These are phyloP conservation scores for Xylariaceae sp. DNA, from an alignment of 2,329 filamentous ascomycete genomes.

Conservation along the genomic window DNA sequence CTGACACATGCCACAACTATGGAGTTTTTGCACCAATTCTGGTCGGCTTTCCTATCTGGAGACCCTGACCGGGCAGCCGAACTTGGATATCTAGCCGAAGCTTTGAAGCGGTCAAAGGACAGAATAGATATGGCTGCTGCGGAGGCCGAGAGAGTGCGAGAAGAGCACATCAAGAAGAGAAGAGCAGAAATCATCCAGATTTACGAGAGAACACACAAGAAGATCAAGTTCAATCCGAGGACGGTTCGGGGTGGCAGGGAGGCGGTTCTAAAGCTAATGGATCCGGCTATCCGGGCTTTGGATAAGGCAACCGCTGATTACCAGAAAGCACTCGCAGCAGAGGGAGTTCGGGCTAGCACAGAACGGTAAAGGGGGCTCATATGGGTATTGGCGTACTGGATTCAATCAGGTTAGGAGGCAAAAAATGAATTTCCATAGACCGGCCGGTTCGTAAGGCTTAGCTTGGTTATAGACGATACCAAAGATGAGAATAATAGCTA, in stretches of 20 bases:
- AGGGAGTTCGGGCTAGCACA: slow-evolving; percentile 52
- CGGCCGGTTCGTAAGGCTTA: too few relatives aligned
- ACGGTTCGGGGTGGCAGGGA: slow-evolving; percentile 74
- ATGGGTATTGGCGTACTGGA: slow-evolving; percentile 6
- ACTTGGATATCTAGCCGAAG: slow-evolving; percentile 79
- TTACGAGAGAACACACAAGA: slow-evolving; percentile 73
- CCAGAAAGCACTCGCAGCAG: slow-evolving; percentile 69
- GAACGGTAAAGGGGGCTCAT: slow-evolving; percentile 37
- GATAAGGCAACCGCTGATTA: slow-evolving; percentile 73
- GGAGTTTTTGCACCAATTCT: slow-evolving; percentile 98
- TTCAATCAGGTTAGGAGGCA: slow-evolving; percentile 3
- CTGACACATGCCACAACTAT: slow-evolving; percentile 88
- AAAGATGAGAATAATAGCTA: too few relatives aligned
- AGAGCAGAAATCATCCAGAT: slow-evolving; percentile 73
- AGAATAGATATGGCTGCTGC: slow-evolving; percentile 80
- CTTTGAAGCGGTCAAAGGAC: slow-evolving; percentile 73
- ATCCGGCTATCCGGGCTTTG: slow-evolving; percentile 72
- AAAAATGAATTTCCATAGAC: slow-evolving; percentile 8
- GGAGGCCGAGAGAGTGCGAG: slow-evolving; percentile 75
- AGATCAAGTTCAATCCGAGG: slow-evolving; percentile 68
- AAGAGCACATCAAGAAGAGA: slow-evolving; percentile 65
- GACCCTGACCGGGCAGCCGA: slow-evolving; percentile 80
- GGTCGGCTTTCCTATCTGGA: slow-evolving; percentile 87
- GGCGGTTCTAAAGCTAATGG: slow-evolving; percentile 75
- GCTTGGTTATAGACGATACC: too few relatives aligned